These are phyloP conservation scores for Geosmithia flava DNA, from an alignment of 2,329 filamentous ascomycete genomes.

Conservation along the genomic window DNA sequence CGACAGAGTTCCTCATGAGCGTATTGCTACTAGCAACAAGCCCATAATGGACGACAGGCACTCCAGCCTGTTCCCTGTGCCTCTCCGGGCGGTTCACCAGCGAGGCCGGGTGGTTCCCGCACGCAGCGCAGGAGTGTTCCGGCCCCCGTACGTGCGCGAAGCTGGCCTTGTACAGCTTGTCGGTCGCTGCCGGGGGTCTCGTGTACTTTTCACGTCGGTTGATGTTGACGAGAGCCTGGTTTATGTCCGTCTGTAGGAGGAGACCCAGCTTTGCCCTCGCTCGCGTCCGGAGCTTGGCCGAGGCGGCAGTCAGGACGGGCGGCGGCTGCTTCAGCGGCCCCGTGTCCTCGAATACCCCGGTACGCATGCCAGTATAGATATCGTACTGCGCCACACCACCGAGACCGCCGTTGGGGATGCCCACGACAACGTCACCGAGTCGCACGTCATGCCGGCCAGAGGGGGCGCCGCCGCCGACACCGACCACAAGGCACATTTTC, in stretches of 20 bases:
- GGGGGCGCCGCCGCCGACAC: neutral
- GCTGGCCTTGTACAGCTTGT: neutral
- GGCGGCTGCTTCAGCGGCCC: constrained; percentile 2
- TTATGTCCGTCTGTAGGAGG: neutral
- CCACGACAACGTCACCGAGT: neutral
- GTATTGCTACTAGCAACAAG: constrained; percentile 15
- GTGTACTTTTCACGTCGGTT: neutral
- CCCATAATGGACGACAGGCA: constrained; percentile 7
- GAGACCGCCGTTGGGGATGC: neutral
- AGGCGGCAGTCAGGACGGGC: neutral
- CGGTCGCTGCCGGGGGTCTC: neutral
- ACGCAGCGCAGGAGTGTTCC: neutral
- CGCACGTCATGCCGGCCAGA: neutral
- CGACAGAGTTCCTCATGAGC: constrained; percentile 18
- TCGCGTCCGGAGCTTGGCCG: neutral
- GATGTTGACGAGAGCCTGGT: neutral
- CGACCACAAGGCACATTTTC: neutral
- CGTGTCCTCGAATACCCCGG: constrained; percentile 1
- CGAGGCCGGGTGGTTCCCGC: neutral
- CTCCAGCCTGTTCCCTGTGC: neutral
- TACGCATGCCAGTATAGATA: neutral
- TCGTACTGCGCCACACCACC: neutral
- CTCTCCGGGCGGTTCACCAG: neutral
- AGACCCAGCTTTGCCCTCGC: neutral
- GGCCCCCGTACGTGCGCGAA: neutral